Conservation (phyloP, 306 rosid species). For the Trifolium subterraneum region DNA sequence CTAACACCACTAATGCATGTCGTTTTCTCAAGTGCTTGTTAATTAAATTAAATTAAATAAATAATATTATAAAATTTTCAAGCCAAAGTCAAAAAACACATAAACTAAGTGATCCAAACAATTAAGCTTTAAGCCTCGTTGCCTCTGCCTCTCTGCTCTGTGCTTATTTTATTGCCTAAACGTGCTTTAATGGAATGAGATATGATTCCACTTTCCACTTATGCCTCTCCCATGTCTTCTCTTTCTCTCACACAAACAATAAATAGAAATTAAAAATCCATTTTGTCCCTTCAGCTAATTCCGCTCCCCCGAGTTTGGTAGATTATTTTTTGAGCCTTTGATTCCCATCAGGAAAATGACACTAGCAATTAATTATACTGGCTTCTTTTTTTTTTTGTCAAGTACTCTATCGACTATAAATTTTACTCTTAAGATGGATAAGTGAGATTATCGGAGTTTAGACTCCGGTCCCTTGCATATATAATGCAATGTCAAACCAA, state of each 20-base stretch:
- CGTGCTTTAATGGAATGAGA: slow-evolving; percentile 36
- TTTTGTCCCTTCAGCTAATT: slow-evolving; percentile 5
- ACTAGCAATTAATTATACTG: too few relatives aligned
- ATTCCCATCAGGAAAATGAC: neutral
- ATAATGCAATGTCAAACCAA: too few relatives aligned
- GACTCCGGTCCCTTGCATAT: too few relatives aligned
- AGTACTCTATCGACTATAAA: too few relatives aligned
- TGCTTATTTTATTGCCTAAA: slow-evolving; percentile 9
- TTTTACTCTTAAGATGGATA: too few relatives aligned
- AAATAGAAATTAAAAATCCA: neutral
- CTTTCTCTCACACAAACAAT: neutral
- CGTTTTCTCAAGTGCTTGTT: slow-evolving; percentile 25
- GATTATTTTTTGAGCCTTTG: neutral
- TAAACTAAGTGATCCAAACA: slow-evolving; percentile 1
- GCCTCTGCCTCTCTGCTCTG: neutral
- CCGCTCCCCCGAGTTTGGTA: slow-evolving; percentile 32
- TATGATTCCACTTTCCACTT: slow-evolving; percentile 38
- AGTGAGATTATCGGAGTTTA: too few relatives aligned
- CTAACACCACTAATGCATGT: slow-evolving; percentile 26
- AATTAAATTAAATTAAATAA: neutral
- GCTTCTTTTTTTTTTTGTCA: too few relatives aligned
- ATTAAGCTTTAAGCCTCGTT: slow-evolving; percentile 27
- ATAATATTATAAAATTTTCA: neutral
- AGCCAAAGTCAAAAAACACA: slow-evolving; percentile 29
- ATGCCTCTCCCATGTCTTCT: neutral